phyloP scores from a whole-genome alignment of 345 rosid species.

The Lumnitzera littorea region DNA sequence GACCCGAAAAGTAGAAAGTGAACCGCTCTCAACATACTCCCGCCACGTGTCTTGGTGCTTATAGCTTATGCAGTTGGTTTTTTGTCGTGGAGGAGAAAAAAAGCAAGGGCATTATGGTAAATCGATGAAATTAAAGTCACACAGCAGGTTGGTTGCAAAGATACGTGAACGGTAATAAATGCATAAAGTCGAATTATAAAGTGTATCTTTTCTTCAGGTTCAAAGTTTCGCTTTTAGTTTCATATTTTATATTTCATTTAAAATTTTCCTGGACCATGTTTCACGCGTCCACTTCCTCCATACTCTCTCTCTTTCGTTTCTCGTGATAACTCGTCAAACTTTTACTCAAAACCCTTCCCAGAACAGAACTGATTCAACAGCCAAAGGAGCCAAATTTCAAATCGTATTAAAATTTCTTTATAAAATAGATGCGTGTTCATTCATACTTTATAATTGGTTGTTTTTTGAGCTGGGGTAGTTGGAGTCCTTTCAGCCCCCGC shows the following conservation, averaged over 20 bases:
- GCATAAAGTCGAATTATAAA: conserved; percentile 41
- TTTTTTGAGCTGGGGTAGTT: too few relatives aligned
- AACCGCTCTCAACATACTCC: too few relatives aligned
- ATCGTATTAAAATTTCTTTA: too few relatives aligned
- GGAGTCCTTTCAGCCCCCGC: too few relatives aligned
- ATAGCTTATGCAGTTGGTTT: not conserved
- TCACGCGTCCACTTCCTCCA: too few relatives aligned
- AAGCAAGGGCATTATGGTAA: conserved; percentile 10
- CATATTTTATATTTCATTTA: not conserved
- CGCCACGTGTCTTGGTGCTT: conserved; percentile 2
- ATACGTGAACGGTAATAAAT: conserved; percentile 47
- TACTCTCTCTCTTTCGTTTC: too few relatives aligned
- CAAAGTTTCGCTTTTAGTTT: not conserved
- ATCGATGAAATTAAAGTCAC: not conserved
- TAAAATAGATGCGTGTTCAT: too few relatives aligned
- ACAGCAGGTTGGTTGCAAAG: conserved; percentile 14
- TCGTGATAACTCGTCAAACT: too few relatives aligned
- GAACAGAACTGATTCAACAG: too few relatives aligned
- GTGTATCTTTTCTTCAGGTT: conserved; percentile 9
- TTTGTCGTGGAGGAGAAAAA: not conserved
- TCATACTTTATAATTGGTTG: too few relatives aligned
- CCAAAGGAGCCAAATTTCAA: too few relatives aligned
- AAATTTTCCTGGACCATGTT: conserved; percentile 2
- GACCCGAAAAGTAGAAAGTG: not conserved
- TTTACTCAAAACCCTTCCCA: too few relatives aligned